These are phyloP conservation scores for Debaryomycetaceae sp. DNA, from an alignment of 1,139 yeast species.

Conservation along the genomic window DNA sequence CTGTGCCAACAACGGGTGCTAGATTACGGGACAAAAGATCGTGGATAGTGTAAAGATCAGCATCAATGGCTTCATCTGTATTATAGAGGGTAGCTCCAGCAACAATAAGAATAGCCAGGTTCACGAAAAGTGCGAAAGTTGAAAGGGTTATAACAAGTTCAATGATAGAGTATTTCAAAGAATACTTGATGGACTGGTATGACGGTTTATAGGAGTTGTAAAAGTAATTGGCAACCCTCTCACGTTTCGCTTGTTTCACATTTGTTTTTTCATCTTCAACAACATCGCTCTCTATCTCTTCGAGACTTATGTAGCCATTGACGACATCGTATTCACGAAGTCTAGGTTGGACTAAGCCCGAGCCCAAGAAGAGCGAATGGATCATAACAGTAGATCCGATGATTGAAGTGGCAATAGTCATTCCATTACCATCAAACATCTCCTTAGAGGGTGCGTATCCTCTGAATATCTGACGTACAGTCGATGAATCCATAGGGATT, in stretches of 20 bases:
- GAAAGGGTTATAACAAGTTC: constrained; percentile 66
- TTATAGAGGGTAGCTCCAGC: constrained; percentile 72
- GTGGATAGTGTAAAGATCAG: constrained; percentile 72
- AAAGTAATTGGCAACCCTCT: constrained; percentile 31
- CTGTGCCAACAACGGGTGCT: constrained; percentile 71
- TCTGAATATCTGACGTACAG: constrained; percentile 54
- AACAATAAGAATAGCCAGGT: constrained; percentile 70
- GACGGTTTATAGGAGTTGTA: constrained; percentile 59
- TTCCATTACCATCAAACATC: constrained; percentile 60
- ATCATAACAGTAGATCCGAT: constrained; percentile 87
- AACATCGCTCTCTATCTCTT: constrained; percentile 12
- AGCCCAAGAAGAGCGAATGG: constrained; percentile 70
- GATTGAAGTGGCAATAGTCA: constrained; percentile 73
- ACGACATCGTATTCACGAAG: constrained; percentile 56
- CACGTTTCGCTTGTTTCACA: constrained; percentile 9
- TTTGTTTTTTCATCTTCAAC: constrained; percentile 9
- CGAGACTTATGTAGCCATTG: constrained; percentile 36
- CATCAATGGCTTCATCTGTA: constrained; percentile 62
- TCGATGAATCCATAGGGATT: constrained; percentile 38
- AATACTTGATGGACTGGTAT: constrained; percentile 57
- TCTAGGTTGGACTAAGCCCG: constrained; percentile 73
- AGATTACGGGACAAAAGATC: constrained; percentile 51
- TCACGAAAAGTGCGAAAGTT: constrained; percentile 75
- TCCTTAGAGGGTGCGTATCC: constrained; percentile 69
- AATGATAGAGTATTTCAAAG: constrained; percentile 61